A percentile compares a stretch with the other conserved stretches of the same genome.
phyloP scores from a whole-genome alignment of 345 rosid genomes.

The Capsella bursapastoris region DNA sequence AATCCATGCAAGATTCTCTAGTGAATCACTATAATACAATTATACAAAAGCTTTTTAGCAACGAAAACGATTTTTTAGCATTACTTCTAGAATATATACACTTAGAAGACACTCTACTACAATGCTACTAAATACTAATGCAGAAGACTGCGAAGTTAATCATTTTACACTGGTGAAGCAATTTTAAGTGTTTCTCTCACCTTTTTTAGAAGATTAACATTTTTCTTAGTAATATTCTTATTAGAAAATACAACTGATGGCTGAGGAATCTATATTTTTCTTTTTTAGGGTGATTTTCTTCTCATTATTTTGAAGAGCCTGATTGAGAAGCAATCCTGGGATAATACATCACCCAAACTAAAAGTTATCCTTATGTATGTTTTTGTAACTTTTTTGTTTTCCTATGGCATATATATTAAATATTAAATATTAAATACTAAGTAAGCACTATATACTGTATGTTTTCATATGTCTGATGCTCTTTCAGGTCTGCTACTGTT shows the following conservation, averaged over 20 bases:
- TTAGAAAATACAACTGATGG: background rate
- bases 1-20: background rate
- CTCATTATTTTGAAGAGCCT: constrained; percentile 89
- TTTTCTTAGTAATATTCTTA: background rate
- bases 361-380: constrained; percentile 92
- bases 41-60: background rate
- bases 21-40: background rate
- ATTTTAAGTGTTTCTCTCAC: background rate
- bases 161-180: background rate
- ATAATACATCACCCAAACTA: constrained; percentile 53
- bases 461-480: constrained; percentile 24
- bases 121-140: background rate
- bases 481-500: constrained; percentile 92
- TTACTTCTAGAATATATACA: too few relatives aligned
- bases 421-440: constrained; percentile 10
- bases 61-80: background rate
- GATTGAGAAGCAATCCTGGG: constrained; percentile 76
- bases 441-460: background rate
- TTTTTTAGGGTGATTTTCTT: constrained; percentile 83
- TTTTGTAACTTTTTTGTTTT: constrained; percentile 21
- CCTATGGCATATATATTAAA: background rate
- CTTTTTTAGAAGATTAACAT: too few relatives aligned
- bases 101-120: background rate
- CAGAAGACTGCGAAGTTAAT: background rate
- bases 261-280: background rate